A percentile compares a stretch with the other conserved stretches of the same genome.
phyloP scores from a whole-genome alignment of 1,284 basidiomycete genomes.

The Chalciporus sp. region DNA sequence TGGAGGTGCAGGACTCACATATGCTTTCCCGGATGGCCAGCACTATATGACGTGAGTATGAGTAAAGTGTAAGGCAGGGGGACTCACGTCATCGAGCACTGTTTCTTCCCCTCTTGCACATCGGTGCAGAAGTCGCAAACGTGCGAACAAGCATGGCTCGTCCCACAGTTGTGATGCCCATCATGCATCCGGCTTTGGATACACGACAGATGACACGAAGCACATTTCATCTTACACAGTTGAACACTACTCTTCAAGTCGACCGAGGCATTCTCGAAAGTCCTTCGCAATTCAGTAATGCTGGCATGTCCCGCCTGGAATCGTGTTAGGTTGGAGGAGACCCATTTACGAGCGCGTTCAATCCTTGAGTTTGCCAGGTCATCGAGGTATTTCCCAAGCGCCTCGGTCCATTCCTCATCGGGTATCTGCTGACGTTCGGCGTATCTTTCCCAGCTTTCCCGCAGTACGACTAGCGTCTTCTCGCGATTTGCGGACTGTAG shows the following conservation, averaged over 20 bases:
- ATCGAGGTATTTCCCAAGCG: conserved; percentile 41
- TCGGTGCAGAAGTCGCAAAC: conserved; percentile 47
- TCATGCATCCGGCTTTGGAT: conserved; percentile 47
- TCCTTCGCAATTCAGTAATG: conserved; percentile 47
- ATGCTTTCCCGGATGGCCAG: conserved; percentile 57
- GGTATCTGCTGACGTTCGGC: conserved; percentile 31
- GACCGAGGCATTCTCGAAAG: conserved; percentile 43
- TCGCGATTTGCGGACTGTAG: conserved; percentile 35
- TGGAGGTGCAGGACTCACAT: conserved; percentile 40
- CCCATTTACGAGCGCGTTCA: conserved; percentile 51
- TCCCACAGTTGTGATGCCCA: conserved; percentile 49
- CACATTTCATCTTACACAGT: conserved; percentile 51
- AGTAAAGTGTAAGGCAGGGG: neutral
- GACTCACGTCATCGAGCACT: conserved; percentile 50
- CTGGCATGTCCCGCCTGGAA: conserved; percentile 48
- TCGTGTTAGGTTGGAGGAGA: conserved; percentile 47
- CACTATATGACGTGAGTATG: conserved; percentile 39
- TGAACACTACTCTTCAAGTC: conserved; percentile 49
- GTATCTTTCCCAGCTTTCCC: conserved; percentile 36
- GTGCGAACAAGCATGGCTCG: conserved; percentile 47
- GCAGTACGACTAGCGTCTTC: conserved; percentile 30
- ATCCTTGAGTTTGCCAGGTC: conserved; percentile 43
- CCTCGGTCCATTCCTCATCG: conserved; percentile 46
- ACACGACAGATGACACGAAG: conserved; percentile 50
- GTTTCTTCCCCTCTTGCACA: conserved; percentile 31